Evolutionary conservation across 495 filamentous ascomycete species (phyloP).

Genomic region (Talaromyces nanjingensis): DNA sequence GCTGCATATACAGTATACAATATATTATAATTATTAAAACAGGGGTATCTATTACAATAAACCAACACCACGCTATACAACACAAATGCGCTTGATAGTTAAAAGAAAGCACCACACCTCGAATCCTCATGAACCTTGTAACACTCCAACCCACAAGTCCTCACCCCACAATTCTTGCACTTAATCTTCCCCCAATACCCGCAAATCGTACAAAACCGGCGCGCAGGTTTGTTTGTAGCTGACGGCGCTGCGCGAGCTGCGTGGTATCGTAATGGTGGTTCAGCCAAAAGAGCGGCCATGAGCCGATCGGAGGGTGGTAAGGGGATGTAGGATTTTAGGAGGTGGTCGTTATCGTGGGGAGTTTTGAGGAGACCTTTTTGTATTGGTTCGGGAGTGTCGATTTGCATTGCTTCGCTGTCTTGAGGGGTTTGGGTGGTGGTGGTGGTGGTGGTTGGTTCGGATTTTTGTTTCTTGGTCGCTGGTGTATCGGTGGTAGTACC

Average conservation of each 20-base stretch:
- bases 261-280: constrained; percentile 71
- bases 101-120: constrained; percentile 61
- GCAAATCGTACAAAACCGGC: constrained; percentile 80
- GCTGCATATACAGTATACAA: not conserved
- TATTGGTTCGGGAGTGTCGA: constrained; percentile 21
- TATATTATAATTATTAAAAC: not conserved
- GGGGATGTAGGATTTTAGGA: constrained; percentile 58
- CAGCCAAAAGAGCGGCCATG: constrained; percentile 59
- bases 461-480: constrained; percentile 23
- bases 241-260: constrained; percentile 61
- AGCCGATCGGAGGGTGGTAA: constrained; percentile 57
- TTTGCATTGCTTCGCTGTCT: constrained; percentile 8
- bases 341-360: constrained; percentile 50
- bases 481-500: constrained; percentile 9
- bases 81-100: constrained; percentile 10
- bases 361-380: constrained; percentile 26
- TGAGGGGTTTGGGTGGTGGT: constrained; percentile 10
- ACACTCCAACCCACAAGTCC: constrained; percentile 79
- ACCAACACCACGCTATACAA: not conserved
- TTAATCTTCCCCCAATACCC: constrained; percentile 86
- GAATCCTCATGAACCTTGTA: constrained; percentile 73
- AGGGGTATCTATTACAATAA: constrained; percentile 5
- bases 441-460: constrained; percentile 13
- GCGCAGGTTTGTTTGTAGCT: constrained; percentile 44
- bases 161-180: constrained; percentile 75